Conservation (phyloP, 345 rosid species). For the Acer saccharum region DNA sequence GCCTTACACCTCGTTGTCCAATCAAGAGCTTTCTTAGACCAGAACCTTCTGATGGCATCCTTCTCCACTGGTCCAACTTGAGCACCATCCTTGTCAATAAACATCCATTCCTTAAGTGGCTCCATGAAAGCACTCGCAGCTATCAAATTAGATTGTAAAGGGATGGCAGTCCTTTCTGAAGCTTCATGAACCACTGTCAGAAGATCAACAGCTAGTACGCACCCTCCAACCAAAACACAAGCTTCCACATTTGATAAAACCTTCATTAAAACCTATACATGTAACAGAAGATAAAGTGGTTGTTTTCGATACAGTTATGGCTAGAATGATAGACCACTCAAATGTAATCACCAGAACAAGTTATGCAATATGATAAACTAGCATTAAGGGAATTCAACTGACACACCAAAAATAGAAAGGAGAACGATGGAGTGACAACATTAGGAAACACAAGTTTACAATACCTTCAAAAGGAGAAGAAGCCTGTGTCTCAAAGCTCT, state of each 20-base stretch:
- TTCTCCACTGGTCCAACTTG: slow-evolving; percentile 95
- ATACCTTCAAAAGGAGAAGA: slow-evolving; percentile 90
- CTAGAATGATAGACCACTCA: slow-evolving; percentile 2
- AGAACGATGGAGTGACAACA: background rate
- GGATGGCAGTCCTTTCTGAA: slow-evolving; percentile 96
- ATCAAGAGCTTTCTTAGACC: slow-evolving; percentile 90
- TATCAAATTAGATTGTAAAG: slow-evolving; percentile 91
- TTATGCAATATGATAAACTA: background rate
- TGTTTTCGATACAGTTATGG: slow-evolving; percentile 19
- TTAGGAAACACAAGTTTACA: background rate
- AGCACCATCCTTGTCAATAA: slow-evolving; percentile 69
- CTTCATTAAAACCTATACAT: slow-evolving; percentile 88
- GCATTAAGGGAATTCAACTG: background rate
- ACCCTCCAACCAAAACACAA: slow-evolving; percentile 97
- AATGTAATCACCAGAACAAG: background rate
- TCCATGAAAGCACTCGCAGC: slow-evolving; percentile 99
- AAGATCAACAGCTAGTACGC: slow-evolving; percentile 95
- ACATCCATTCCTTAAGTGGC: slow-evolving; percentile 98
- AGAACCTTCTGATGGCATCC: slow-evolving; percentile 90
- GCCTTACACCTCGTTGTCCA: slow-evolving; percentile 96
- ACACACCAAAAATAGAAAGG: slow-evolving; percentile 1
- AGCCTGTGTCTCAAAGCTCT: slow-evolving; percentile 98
- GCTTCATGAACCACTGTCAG: slow-evolving; percentile 95
- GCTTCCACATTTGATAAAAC: slow-evolving; percentile 87
- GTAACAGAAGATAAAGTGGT: slow-evolving; percentile 8